These are phyloP conservation scores for Trematosphaeria pertusa DNA, from an alignment of 2,329 filamentous ascomycete species.

Conservation along the genomic window DNA sequence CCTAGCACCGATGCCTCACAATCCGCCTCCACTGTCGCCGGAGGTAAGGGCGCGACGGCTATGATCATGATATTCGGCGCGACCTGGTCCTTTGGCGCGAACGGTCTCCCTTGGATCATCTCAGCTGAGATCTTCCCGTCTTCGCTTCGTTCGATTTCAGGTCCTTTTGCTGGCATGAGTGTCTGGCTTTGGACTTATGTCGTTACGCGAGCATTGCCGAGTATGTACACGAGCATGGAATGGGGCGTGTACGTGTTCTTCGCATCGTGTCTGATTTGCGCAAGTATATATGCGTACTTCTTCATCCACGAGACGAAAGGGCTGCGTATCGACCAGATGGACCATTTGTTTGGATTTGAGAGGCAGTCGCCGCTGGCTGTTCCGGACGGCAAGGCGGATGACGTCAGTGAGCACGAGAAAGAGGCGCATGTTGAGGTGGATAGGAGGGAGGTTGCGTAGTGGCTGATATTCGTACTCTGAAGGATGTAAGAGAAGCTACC, in stretches of 20 bases:
- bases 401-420: conserved; percentile 3
- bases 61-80: conserved; percentile 52
- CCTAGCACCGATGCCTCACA: conserved; percentile 34
- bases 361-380: conserved; percentile 13
- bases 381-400: conserved; percentile 6
- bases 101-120: conserved; percentile 54
- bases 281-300: conserved; percentile 49
- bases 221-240: conserved; percentile 50
- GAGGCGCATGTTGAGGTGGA: conserved; percentile 11
- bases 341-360: conserved; percentile 44
- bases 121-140: conserved; percentile 53
- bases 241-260: conserved; percentile 52
- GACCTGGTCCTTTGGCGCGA: conserved; percentile 48
- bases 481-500: no score
- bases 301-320: conserved; percentile 51
- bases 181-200: conserved; percentile 50
- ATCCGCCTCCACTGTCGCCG: conserved; percentile 43
- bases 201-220: conserved; percentile 50
- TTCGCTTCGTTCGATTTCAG: conserved; percentile 47
- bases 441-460: conserved; percentile 15
- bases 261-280: conserved; percentile 45
- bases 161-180: conserved; percentile 45
- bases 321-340: conserved; percentile 48
- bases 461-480: no score
- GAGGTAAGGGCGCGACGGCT: conserved; percentile 48